These are phyloP conservation scores for Arthrobotrys sinensis DNA, from an alignment of 2,329 filamentous ascomycete species.

Conservation along the genomic window DNA sequence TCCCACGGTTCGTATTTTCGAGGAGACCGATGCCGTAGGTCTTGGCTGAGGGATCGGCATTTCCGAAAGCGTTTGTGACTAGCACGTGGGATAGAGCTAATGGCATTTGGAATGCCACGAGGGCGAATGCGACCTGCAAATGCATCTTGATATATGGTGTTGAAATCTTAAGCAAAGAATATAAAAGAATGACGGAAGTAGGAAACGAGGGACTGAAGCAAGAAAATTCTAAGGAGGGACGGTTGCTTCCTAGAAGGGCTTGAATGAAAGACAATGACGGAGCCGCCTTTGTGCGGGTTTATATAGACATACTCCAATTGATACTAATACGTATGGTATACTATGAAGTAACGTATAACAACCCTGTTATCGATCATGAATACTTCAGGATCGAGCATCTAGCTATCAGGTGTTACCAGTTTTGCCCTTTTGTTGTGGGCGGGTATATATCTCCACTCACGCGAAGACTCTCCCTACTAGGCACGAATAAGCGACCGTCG, in stretches of 20 bases:
- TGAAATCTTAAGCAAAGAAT: neutral
- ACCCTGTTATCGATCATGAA: too few relatives aligned
- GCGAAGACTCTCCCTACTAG: neutral
- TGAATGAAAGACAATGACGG: too few relatives aligned
- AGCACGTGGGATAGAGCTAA: conserved; percentile 26
- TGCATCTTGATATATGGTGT: neutral
- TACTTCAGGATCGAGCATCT: too few relatives aligned
- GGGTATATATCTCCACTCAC: neutral
- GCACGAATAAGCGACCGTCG: neutral
- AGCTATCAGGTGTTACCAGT: too few relatives aligned
- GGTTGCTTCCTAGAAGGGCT: neutral
- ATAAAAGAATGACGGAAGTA: neutral
- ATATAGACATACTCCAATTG: too few relatives aligned
- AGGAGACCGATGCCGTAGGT: conserved; percentile 39
- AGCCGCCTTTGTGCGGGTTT: too few relatives aligned
- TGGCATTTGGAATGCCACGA: conserved; percentile 19
- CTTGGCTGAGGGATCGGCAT: conserved; percentile 8
- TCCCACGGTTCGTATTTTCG: conserved; percentile 8
- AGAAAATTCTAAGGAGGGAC: neutral
- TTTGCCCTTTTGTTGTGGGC: too few relatives aligned
- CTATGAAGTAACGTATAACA: too few relatives aligned
- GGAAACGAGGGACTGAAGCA: neutral
- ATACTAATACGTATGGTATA: too few relatives aligned
- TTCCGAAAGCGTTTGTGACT: conserved; percentile 32
- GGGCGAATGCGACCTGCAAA: neutral